phyloP scores from a whole-genome alignment of 768 basidiomycete species.

The Boletus pseudopeckii region DNA sequence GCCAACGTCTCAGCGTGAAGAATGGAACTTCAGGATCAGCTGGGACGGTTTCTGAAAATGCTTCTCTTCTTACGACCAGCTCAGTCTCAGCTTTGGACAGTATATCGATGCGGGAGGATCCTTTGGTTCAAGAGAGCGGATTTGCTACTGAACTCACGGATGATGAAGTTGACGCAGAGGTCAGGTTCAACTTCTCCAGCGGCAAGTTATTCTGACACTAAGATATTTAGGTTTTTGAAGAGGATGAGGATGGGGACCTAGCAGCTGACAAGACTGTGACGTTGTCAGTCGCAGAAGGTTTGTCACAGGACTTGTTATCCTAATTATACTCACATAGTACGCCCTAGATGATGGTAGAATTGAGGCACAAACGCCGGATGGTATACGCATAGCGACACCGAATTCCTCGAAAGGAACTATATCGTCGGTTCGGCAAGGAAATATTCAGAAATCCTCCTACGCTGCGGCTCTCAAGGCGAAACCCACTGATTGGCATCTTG shows the following conservation, averaged over 20 bases:
- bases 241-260: constrained; percentile 75
- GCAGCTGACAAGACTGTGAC: constrained; percentile 83
- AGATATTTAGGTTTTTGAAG: constrained; percentile 66
- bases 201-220: constrained; percentile 12
- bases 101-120: constrained; percentile 39
- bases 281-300: constrained; percentile 77
- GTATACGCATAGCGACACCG: constrained; percentile 90
- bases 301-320: constrained; percentile 8
- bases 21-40: constrained; percentile 32
- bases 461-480: constrained; percentile 92
- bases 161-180: constrained; percentile 81
- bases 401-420: constrained; percentile 50
- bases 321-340: constrained; percentile 5
- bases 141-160: constrained; percentile 76
- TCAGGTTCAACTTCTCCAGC: constrained; percentile 13
- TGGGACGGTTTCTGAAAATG: constrained; percentile 10
- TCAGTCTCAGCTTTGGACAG: constrained; percentile 28
- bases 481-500: constrained; percentile 94
- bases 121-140: constrained; percentile 58
- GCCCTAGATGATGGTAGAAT: constrained; percentile 81
- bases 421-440: constrained; percentile 32
- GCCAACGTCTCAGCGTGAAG: constrained; percentile 79
- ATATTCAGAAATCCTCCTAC: constrained; percentile 63
- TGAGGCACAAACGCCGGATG: constrained; percentile 95
- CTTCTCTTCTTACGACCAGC: constrained; percentile 21